phyloP scores from a whole-genome alignment of 371 early-diverging fungal species.

The Nematocida ausubeli region DNA sequence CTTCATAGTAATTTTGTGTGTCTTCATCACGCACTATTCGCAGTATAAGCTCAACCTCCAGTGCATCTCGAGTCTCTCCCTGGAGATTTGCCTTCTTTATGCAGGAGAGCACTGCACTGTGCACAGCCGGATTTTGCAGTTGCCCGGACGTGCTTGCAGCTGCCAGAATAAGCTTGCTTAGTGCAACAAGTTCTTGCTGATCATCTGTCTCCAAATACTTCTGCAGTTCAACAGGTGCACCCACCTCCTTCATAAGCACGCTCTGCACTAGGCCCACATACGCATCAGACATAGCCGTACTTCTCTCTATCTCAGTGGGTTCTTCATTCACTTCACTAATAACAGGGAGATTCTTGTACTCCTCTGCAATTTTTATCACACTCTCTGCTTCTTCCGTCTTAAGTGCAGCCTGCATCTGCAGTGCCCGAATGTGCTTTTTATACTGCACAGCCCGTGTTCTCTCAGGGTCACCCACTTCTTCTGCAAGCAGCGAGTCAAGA shows the following conservation, averaged over 20 bases:
- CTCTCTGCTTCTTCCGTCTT: conserved; percentile 5
- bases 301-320: neutral
- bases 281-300: neutral
- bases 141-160: neutral
- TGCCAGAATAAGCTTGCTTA: conserved; percentile 9
- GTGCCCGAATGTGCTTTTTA: conserved; percentile 24
- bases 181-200: conserved; percentile 9
- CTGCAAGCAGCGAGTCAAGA: conserved; percentile 6
- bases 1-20: conserved; percentile 16
- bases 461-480: neutral
- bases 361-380: neutral
- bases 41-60: conserved; percentile 30
- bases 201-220: neutral
- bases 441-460: conserved; percentile 11
- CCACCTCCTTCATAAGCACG: neutral
- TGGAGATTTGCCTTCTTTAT: conserved; percentile 15
- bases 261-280: neutral
- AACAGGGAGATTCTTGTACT: neutral
- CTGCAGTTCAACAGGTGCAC: neutral
- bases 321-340: neutral
- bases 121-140: conserved; percentile 23
- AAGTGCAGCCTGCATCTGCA: conserved; percentile 8
- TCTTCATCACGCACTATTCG: conserved; percentile 28
- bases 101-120: neutral
- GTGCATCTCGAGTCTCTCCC: conserved; percentile 27